Evolutionary conservation across 202 grass and related monocot species (phyloP).

Genomic region (Schoenoplectus triqueter): DNA sequence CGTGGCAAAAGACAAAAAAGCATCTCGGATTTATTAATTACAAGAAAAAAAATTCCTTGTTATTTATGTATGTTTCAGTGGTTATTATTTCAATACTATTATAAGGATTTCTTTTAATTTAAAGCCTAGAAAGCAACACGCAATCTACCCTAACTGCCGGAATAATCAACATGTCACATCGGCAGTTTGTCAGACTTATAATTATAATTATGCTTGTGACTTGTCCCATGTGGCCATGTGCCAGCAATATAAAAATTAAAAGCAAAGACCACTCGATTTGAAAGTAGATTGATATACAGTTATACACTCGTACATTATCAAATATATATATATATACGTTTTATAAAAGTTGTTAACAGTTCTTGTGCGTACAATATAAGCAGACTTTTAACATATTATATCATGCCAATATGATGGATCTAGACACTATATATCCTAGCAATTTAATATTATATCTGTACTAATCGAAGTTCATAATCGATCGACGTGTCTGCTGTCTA

Average conservation of each 20-base stretch:
- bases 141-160: constrained; percentile 12
- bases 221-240: background rate
- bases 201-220: background rate
- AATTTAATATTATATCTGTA: background rate
- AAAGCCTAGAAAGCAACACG: background rate
- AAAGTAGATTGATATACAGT: background rate
- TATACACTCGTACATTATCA: background rate
- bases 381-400: background rate
- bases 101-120: background rate
- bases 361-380: background rate
- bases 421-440: background rate
- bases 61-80: constrained; percentile 7
- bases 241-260: constrained; percentile 19
- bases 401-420: background rate
- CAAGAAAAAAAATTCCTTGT: background rate
- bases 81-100: background rate
- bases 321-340: background rate
- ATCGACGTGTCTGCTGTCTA: background rate
- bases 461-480: background rate
- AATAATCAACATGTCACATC: constrained; percentile 17
- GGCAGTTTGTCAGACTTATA: background rate
- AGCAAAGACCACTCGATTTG: background rate
- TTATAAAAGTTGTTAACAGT: no score
- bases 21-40: background rate
- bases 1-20: background rate